Conservation (phyloP, 352 stramenopile genomes). For the Pythium guiyangense region DNA sequence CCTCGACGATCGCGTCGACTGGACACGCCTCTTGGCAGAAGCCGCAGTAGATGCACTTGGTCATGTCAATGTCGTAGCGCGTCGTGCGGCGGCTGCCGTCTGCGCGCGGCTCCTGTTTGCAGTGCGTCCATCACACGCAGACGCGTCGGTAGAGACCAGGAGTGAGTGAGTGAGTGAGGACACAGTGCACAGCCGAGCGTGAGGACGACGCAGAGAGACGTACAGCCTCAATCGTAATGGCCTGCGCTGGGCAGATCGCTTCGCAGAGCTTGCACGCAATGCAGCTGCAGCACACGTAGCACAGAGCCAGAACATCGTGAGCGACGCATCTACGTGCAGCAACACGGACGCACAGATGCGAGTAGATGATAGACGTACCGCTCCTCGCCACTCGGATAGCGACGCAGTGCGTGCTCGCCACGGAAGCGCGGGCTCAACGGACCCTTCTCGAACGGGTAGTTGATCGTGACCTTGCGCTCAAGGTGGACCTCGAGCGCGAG, state of each 20-base stretch:
- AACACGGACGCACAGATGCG: too few relatives aligned
- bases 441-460: conserved; percentile 99
- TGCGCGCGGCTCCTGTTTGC: conserved; percentile 92
- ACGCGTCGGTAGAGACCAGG: too few relatives aligned
- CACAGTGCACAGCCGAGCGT: too few relatives aligned
- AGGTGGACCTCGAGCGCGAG: conserved; percentile 78
- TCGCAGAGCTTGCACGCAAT: conserved; percentile 99
- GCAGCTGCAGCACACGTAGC: conserved; percentile 65
- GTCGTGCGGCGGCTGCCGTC: conserved; percentile 98
- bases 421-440: conserved; percentile 96
- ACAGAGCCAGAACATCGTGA: conserved; percentile 7
- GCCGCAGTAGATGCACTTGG: conserved; percentile 99
- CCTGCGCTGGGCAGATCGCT: conserved; percentile 98
- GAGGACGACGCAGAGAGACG: too few relatives aligned
- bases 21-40: conserved; percentile 96
- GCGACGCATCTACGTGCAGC: background rate
- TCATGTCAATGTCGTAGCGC: conserved; percentile 99
- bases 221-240: conserved; percentile 99
- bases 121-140: too few relatives aligned
- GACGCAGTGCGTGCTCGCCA: conserved; percentile 96
- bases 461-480: conserved; percentile 96
- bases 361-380: conserved; percentile 40
- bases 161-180: too few relatives aligned
- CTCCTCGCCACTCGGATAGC: conserved; percentile 99
- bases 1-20: conserved; percentile 99